A percentile compares a stretch with the other conserved stretches of the same genome.
These are phyloP conservation scores for Leishmania amazonensis DNA, from an alignment of 208 protist genomes.

Conservation along the genomic window DNA sequence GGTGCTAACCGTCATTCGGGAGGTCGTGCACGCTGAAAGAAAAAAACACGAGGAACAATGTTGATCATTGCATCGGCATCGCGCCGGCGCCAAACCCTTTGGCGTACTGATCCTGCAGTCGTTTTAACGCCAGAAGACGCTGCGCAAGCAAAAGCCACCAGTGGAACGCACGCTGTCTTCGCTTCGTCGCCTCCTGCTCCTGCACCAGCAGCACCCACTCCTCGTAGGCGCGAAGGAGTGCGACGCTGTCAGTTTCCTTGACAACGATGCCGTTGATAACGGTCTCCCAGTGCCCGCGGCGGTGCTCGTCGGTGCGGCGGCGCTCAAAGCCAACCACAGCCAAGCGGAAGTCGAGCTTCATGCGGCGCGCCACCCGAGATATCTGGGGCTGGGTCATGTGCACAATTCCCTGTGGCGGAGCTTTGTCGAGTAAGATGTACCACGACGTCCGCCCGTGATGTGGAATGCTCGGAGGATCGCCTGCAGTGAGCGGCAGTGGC, in stretches of 20 bases:
- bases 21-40: not conserved
- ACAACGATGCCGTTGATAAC: slow-evolving; percentile 87
- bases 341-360: slow-evolving; percentile 77
- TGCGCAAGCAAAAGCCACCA: slow-evolving; percentile 88
- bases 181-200: slow-evolving; percentile 82
- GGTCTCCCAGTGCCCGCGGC: slow-evolving; percentile 78
- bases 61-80: slow-evolving; percentile 35
- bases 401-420: slow-evolving; percentile 58
- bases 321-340: slow-evolving; percentile 80
- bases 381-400: slow-evolving; percentile 79
- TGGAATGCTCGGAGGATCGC: slow-evolving; percentile 60
- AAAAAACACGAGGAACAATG: not conserved
- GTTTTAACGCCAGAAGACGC: slow-evolving; percentile 72
- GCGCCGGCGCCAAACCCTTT: slow-evolving; percentile 49
- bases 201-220: slow-evolving; percentile 83
- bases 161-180: slow-evolving; percentile 72
- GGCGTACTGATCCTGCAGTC: slow-evolving; percentile 80
- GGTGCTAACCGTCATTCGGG: not conserved
- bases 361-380: slow-evolving; percentile 78
- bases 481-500: slow-evolving; percentile 60
- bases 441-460: slow-evolving; percentile 79
- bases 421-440: slow-evolving; percentile 77
- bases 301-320: slow-evolving; percentile 63
- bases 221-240: slow-evolving; percentile 73
- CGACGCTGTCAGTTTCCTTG: slow-evolving; percentile 41